Conservation (phyloP, 805 yeast species). For the Clavispora vitiphila region DNA sequence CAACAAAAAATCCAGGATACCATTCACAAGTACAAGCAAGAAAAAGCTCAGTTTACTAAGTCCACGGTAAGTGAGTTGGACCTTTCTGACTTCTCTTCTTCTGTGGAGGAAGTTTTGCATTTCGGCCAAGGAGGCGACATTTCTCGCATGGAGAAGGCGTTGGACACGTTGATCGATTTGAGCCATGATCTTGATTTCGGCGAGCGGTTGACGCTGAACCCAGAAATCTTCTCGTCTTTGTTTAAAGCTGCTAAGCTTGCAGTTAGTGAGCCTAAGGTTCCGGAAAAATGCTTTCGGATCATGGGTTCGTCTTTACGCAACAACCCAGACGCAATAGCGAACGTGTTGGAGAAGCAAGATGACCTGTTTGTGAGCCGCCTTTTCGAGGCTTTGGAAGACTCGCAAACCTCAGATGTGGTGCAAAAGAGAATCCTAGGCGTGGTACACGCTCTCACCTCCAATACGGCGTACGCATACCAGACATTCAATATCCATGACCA, state of each 20-base stretch:
- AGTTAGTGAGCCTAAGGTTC: conserved; percentile 5
- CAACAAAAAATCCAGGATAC: conserved; percentile 4
- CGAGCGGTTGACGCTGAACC: conserved; percentile 35
- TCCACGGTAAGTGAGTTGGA: conserved; percentile 12
- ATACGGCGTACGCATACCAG: conserved; percentile 26
- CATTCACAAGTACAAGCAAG: conserved; percentile 3
- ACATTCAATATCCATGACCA: conserved; percentile 19
- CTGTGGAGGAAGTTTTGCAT: conserved; percentile 10
- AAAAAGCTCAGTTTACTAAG: conserved; percentile 1
- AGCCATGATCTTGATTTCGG: conserved; percentile 68
- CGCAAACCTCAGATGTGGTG: conserved; percentile 23
- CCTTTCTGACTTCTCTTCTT: conserved; percentile 10
- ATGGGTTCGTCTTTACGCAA: conserved; percentile 69
- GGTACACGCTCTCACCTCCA: conserved; percentile 41
- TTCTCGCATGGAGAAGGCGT: conserved; percentile 20
- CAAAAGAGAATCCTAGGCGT: conserved; percentile 50
- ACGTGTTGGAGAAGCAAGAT: conserved; percentile 24
- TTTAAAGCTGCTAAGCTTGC: conserved; percentile 16
- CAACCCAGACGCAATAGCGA: conserved; percentile 55
- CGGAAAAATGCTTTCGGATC: conserved; percentile 53
- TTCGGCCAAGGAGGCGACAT: conserved; percentile 14
- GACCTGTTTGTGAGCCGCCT: conserved; percentile 16
- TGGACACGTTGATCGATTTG: conserved; percentile 50
- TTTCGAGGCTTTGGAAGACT: conserved; percentile 16
- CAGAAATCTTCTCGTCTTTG: conserved; percentile 27